Conservation (phyloP, 371 early-diverging fungal genomes). For the Nematocida minor region DNA sequence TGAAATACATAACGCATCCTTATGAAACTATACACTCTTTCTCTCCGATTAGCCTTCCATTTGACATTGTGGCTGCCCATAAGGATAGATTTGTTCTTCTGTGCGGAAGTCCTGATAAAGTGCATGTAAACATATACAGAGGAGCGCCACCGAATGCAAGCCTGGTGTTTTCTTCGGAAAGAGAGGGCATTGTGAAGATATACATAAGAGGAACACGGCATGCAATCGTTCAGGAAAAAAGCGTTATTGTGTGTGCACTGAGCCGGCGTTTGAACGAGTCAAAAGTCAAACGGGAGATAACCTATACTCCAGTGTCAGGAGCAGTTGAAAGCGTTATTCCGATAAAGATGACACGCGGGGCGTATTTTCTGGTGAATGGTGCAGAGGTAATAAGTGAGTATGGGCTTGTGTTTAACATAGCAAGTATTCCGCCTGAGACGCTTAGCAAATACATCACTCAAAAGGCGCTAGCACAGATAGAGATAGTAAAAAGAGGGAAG, state of each 20-base stretch:
- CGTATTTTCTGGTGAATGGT: constrained; percentile 27
- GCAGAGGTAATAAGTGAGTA: constrained; percentile 14
- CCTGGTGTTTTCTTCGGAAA: neutral
- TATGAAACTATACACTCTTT: neutral
- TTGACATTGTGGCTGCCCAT: constrained; percentile 2
- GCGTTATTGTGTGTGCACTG: neutral
- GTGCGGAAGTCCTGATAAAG: neutral
- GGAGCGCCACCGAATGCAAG: neutral
- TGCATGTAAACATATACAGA: neutral
- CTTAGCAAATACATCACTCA: neutral
- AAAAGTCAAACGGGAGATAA: neutral
- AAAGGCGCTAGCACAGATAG: neutral
- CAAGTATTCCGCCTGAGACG: neutral
- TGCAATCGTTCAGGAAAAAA: neutral
- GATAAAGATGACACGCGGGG: neutral
- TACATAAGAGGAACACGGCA: neutral
- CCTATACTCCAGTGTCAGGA: neutral
- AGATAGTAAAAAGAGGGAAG: neutral
- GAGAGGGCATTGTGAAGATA: neutral
- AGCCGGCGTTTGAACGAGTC: neutral
- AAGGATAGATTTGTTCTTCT: neutral
- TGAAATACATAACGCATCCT: constrained; percentile 21
- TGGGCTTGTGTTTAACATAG: constrained; percentile 6
- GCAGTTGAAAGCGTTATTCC: neutral
- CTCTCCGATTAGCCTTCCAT: neutral